Evolutionary conservation across 768 basidiomycete species (phyloP).

Genomic region (Lentinus tigrinus): DNA sequence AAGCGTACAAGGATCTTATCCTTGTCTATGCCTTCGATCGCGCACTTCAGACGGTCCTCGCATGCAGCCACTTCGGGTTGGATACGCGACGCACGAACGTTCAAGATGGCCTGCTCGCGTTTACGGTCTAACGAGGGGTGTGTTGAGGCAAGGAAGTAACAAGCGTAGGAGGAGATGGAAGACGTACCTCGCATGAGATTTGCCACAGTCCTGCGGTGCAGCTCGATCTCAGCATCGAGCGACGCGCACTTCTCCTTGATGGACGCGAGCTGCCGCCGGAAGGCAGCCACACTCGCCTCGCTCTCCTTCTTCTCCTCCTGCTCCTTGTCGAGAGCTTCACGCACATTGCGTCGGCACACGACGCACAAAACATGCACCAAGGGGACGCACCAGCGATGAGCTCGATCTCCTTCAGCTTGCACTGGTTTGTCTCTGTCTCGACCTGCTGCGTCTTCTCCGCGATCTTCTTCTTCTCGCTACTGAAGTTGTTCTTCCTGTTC

Average conservation of each 20-base stretch:
- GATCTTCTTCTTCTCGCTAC: constrained; percentile 58
- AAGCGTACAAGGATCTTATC: constrained; percentile 77
- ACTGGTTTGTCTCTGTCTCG: constrained; percentile 70
- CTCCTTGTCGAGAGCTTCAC: constrained; percentile 61
- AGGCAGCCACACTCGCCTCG: constrained; percentile 55
- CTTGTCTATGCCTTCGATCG: constrained; percentile 75
- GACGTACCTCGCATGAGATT: constrained; percentile 64
- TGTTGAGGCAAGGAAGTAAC: background rate
- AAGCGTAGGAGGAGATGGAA: background rate
- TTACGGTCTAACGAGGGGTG: constrained; percentile 52
- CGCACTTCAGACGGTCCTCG: constrained; percentile 58
- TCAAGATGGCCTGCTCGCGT: constrained; percentile 58
- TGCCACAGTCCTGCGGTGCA: constrained; percentile 58
- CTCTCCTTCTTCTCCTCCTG: constrained; percentile 72
- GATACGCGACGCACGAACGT: constrained; percentile 48
- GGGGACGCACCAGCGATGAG: constrained; percentile 69
- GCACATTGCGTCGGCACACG: background rate
- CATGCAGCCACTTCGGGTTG: constrained; percentile 55
- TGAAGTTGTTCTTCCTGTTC: constrained; percentile 61
- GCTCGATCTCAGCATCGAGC: constrained; percentile 71
- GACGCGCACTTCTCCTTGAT: constrained; percentile 57
- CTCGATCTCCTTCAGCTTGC: constrained; percentile 77
- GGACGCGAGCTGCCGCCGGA: constrained; percentile 65
- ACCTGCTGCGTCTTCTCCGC: constrained; percentile 59
- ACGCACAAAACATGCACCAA: no score